Evolutionary conservation across 2,329 filamentous ascomycete species (phyloP).

Genomic region (Ophidiomyces ophidiicola): DNA sequence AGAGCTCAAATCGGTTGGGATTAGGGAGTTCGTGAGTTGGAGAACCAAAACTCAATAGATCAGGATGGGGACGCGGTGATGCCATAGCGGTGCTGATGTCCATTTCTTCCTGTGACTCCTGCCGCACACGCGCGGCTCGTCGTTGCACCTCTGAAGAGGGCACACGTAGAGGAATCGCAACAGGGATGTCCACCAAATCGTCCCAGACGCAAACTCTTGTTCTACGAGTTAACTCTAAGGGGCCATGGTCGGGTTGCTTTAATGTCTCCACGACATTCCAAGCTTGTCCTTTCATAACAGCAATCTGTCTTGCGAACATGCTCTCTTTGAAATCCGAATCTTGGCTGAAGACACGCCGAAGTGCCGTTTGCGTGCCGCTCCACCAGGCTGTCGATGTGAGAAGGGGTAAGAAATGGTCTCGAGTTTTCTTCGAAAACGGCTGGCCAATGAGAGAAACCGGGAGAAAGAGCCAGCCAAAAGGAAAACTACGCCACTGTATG

Average conservation of each 20-base stretch:
- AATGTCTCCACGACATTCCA: constrained; percentile 99
- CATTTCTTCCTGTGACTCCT: constrained; percentile 61
- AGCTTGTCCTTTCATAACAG: constrained; percentile 97
- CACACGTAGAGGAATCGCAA: constrained; percentile 77
- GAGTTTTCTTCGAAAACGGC: constrained; percentile 86
- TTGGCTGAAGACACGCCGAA: constrained; percentile 77
- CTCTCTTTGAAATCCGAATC: constrained; percentile 95
- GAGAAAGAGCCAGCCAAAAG: constrained; percentile 95
- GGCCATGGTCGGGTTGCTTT: constrained; percentile 83
- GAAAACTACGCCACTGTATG: constrained; percentile 63
- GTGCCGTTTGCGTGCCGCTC: constrained; percentile 78
- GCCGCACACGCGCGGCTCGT: constrained; percentile 42
- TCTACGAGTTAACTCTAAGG: constrained; percentile 79
- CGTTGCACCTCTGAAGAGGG: constrained; percentile 75
- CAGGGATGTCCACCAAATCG: constrained; percentile 87
- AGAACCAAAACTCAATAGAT: constrained; percentile 57
- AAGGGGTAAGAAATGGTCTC: constrained; percentile 89
- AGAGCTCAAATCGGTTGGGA: constrained; percentile 61
- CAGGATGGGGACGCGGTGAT: constrained; percentile 42
- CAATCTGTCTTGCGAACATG: constrained; percentile 97
- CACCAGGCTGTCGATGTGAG: constrained; percentile 94
- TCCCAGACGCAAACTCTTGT: constrained; percentile 96
- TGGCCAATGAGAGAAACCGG: constrained; percentile 92
- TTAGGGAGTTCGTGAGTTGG: constrained; percentile 53
- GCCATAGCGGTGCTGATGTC: constrained; percentile 68